Evolutionary conservation across 2,329 filamentous ascomycete genomes (phyloP).

Genomic region (Colletotrichum trifolii): DNA sequence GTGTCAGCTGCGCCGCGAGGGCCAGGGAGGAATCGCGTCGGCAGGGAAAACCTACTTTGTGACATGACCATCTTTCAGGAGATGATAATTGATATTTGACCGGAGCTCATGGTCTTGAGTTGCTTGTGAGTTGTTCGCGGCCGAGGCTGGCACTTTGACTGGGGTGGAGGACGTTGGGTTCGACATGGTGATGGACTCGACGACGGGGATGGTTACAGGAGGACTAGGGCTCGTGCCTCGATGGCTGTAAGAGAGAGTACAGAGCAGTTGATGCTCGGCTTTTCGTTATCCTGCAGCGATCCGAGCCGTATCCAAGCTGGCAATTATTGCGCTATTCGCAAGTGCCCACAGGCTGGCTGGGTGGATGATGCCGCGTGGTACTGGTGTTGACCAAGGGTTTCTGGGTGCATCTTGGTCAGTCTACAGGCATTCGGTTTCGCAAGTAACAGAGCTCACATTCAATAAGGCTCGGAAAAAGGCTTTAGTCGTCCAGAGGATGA

Average conservation of each 20-base stretch:
- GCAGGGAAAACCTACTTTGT: conserved; percentile 58
- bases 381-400: not conserved
- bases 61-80: conserved; percentile 70
- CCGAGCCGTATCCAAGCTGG: too few relatives aligned
- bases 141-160: conserved; percentile 69
- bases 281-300: not conserved
- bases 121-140: conserved; percentile 69
- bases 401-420: conserved; percentile 11
- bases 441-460: not conserved
- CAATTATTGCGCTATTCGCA: too few relatives aligned
- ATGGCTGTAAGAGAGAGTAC: not conserved
- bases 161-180: conserved; percentile 61
- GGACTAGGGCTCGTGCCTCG: not conserved
- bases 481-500: not conserved
- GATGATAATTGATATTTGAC: conserved; percentile 69
- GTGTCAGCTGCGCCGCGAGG: conserved; percentile 8
- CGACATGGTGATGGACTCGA: conserved; percentile 50
- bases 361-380: too few relatives aligned
- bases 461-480: not conserved
- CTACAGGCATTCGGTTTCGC: not conserved
- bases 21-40: not conserved
- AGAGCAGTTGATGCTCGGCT: not conserved
- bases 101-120: conserved; percentile 71
- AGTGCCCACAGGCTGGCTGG: too few relatives aligned
- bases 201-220: not conserved